phyloP scores from a whole-genome alignment of 768 basidiomycete species.

The Kwoniella newhampshirensis region DNA sequence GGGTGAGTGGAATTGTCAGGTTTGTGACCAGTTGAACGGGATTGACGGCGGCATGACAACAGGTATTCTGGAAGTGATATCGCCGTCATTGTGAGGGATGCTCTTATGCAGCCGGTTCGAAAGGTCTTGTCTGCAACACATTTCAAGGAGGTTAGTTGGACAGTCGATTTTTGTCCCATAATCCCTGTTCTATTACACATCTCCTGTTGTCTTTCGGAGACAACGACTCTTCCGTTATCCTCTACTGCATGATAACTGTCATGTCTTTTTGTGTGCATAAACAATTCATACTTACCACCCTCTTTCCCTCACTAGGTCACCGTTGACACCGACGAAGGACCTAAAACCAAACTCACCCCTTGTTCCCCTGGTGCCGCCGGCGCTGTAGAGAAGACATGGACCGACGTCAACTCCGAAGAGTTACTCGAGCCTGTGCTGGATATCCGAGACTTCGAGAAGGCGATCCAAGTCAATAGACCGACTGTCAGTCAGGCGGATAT shows the following conservation, averaged over 20 bases:
- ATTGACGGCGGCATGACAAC: background rate
- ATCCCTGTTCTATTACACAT: background rate
- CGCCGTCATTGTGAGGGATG: conserved; percentile 88
- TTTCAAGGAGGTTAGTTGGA: conserved; percentile 66
- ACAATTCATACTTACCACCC: too few relatives aligned
- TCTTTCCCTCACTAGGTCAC: conserved; percentile 19
- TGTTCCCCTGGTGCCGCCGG: conserved; percentile 90
- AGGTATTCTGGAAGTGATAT: conserved; percentile 94
- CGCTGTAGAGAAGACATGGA: conserved; percentile 85
- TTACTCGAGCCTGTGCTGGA: conserved; percentile 82
- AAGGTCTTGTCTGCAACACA: conserved; percentile 95
- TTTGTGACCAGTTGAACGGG: background rate
- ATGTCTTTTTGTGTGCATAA: background rate
- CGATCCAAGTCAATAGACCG: conserved; percentile 72
- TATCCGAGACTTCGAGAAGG: conserved; percentile 76
- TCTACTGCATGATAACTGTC: background rate
- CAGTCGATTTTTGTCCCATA: too few relatives aligned
- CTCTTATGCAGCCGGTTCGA: conserved; percentile 96
- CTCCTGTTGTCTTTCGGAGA: background rate
- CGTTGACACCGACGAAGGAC: conserved; percentile 32
- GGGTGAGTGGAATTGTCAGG: conserved; percentile 63
- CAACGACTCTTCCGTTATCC: background rate
- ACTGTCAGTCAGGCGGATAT: conserved; percentile 90
- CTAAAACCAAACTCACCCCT: conserved; percentile 72
- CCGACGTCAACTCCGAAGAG: conserved; percentile 81